phyloP scores from a whole-genome alignment of 148 eudicot genomes.

The Cornus kousa region DNA sequence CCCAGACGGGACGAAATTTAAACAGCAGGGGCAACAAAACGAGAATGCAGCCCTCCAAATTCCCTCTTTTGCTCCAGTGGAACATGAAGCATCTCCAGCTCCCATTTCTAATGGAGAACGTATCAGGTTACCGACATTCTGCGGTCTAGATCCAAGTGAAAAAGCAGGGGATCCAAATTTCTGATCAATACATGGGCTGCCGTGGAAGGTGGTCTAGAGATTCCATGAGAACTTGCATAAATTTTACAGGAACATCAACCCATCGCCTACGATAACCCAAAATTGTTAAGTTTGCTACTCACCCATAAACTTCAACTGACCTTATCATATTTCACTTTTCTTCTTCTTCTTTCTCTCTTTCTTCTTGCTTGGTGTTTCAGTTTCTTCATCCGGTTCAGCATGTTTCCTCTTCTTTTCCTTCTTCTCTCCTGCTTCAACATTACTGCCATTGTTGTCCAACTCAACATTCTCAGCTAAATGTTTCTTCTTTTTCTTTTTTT shows the following conservation, averaged over 20 bases:
- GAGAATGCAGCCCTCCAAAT: constrained; percentile 29
- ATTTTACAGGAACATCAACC: constrained; percentile 23
- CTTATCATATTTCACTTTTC: constrained; percentile 46
- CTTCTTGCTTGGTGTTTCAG: constrained; percentile 51
- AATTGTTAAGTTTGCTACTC: constrained; percentile 28
- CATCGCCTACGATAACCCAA: constrained; percentile 24
- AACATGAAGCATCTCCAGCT: constrained; percentile 13
- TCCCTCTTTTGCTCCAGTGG: constrained; percentile 20
- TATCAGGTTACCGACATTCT: constrained; percentile 9
- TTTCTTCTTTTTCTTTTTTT: constrained; percentile 61
- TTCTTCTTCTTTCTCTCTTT: constrained; percentile 81
- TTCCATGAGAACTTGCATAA: constrained; percentile 9
- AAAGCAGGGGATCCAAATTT: not conserved
- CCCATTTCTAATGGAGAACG: constrained; percentile 16
- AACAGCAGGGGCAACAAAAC: constrained; percentile 50
- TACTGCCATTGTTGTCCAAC: constrained; percentile 20
- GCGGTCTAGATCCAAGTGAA: constrained; percentile 11
- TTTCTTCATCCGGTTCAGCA: constrained; percentile 49
- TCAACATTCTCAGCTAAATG: constrained; percentile 33
- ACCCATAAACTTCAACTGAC: not conserved
- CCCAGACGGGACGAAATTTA: constrained; percentile 49
- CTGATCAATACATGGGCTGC: not conserved
- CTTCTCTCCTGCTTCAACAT: constrained; percentile 36
- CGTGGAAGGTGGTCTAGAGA: constrained; percentile 6
- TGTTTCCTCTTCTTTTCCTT: constrained; percentile 79